Base-by-base conservation (phyloP, 495 filamentous ascomycete genomes). In the Neurospora sp. region DNA sequence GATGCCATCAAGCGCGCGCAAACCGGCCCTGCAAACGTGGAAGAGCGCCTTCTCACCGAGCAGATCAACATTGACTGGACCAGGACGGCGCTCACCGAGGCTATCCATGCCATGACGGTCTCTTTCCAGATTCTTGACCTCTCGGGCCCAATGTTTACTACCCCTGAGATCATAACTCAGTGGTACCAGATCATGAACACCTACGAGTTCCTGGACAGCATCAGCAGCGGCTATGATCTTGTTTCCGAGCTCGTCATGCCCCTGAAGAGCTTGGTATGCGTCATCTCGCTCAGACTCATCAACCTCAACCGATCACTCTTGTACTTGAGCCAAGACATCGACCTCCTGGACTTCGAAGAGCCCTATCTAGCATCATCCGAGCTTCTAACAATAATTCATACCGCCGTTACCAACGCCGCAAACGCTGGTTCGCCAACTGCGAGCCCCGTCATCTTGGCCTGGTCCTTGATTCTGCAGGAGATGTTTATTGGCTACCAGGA, bases 111-210 rank as follows among this genome's bases (percentile, higher is more conserved):
- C 46, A 83, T 96, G 84, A 89, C 93, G 41, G 82, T 93, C 12
- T 79, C 94, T 54, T 93, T 96, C 73, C 85, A 92, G 54, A 84
- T 91, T 35, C 78, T 95, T 66, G 90, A 92, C 59, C 79, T 86
- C 6, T 84, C 84, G 5, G 77, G 81, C 4, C 84, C 84, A 44
- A 79, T 89, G 23, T 87, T 90, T n/a, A 86, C 88, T 18, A 84
- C 88, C 3, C 82, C 85, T 14, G 81, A 89, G 16, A 77, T 96
- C 8, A 79, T 91, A 8, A 82, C 87, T 44, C 76, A 82, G 71
- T 98, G 94, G 94, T 93, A 94, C 71, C 80, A 85, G 9, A 79
- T 97, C 37, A 89, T 94, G 86, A 78, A 79, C 37, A 84, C 88
- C 3, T 89, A 87, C 78, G 80, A 80, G 70, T 96, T 94, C 77